Base-by-base conservation (phyloP, 805 yeast genomes). In the Ogataea chonburiensis region DNA sequence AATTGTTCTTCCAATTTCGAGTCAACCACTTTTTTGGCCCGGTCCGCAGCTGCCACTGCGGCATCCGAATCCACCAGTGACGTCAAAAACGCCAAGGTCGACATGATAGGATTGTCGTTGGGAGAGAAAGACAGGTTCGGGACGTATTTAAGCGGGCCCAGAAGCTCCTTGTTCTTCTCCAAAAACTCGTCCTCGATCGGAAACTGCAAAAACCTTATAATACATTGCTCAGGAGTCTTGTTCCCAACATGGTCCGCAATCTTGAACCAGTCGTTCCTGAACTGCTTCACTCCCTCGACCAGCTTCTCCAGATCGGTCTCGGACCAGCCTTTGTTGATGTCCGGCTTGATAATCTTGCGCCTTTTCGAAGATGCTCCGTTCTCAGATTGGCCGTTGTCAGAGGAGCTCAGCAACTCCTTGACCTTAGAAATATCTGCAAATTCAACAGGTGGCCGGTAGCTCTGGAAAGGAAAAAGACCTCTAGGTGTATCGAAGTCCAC, bases 71-170 rank as follows among this genome's bases (percentile, higher is more conserved):
- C 96, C 12, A 88, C 94, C 32, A 89, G 63, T 24, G 86, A 80
- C 0, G 89, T 79, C 61, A 93, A 67, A 60, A 89, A 93, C 10
- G 96, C 81, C 45, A 93, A 73, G n/a, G 95, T 91, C 23, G 95
- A 82, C 66, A 93, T 72, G 3, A 93, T 88, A 2, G 99, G 98
- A 60, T 93, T 93, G 50, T 93, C 98, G 18, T 81, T 77, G 28
- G 86, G 75, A 23, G 86, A 77, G 32, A 86, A 81, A 10, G 98
- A 96, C 33, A 91, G 70, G 57, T 86, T 83, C 3, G 94, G 82
- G 4, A 91, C 81, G 58, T 75, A 87, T 55, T 81, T 84, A 46
- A 89, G 70, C 10, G 95, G 85, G 0, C 93, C 89, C 13, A 83
- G 58, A 22, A 73, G 69, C 8, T 67, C 65, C 24, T 48, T 60